Percentiles rank a stretch among this genome's conserved stretches.
Evolutionary conservation across 2,329 filamentous ascomycete species (phyloP).

Genomic region (Pyrenophora tritici-repentis): DNA sequence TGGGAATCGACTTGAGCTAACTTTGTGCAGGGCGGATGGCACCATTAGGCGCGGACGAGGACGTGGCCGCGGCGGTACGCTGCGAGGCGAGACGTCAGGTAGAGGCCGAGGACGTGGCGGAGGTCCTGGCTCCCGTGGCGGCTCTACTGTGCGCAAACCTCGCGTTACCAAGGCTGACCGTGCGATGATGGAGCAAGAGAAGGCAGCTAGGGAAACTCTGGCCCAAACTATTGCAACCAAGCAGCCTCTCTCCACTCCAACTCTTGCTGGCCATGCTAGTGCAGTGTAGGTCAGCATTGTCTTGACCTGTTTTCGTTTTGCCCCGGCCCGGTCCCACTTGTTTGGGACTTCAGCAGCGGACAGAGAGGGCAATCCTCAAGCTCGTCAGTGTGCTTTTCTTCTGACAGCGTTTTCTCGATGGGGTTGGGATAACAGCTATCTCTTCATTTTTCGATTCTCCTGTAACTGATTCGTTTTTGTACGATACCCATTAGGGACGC

Average conservation of each 20-base stretch:
- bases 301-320: too few relatives aligned
- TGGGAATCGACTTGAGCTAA: conserved; percentile 30
- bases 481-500: conserved; percentile 20
- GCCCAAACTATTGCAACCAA: conserved; percentile 41
- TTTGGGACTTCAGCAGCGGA: background rate
- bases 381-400: background rate
- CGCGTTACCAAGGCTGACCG: conserved; percentile 86
- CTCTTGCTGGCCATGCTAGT: conserved; percentile 17
- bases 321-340: too few relatives aligned
- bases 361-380: background rate
- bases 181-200: conserved; percentile 79
- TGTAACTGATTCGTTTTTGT: conserved; percentile 19
- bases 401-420: background rate
- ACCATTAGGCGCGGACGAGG: conserved; percentile 70
- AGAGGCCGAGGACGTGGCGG: conserved; percentile 54
- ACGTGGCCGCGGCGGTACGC: conserved; percentile 58
- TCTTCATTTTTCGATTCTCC: conserved; percentile 1
- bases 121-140: conserved; percentile 74
- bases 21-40: conserved; percentile 66
- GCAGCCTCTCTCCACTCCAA: conserved; percentile 20
- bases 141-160: conserved; percentile 76
- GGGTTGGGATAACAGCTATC: background rate
- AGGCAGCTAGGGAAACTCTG: conserved; percentile 70
- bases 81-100: conserved; percentile 48
- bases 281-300: conserved; percentile 10